These are phyloP conservation scores for Porphyrellus cyaneotinctus DNA, from an alignment of 768 basidiomycete species.

Conservation along the genomic window DNA sequence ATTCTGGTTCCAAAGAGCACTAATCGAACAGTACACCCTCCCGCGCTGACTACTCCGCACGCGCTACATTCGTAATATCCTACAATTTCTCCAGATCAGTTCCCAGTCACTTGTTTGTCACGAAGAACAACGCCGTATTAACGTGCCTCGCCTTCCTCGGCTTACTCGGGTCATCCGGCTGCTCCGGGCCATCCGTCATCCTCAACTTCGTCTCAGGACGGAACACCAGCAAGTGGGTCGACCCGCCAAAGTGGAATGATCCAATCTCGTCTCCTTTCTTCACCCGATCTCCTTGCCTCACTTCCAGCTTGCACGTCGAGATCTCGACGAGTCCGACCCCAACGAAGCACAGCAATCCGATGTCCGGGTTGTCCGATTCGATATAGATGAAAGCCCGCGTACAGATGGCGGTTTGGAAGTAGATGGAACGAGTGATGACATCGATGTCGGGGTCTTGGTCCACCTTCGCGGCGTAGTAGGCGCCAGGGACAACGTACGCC, in stretches of 20 bases:
- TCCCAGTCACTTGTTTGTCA: neutral
- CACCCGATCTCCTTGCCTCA: conserved; percentile 43
- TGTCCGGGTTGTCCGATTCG: conserved; percentile 47
- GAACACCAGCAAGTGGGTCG: conserved; percentile 48
- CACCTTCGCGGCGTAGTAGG: conserved; percentile 43
- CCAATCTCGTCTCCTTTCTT: conserved; percentile 55
- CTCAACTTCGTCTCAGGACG: conserved; percentile 27
- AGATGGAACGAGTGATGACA: neutral
- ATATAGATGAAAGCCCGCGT: conserved; percentile 58
- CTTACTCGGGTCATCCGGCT: neutral
- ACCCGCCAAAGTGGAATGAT: conserved; percentile 64
- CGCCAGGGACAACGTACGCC: conserved; percentile 45
- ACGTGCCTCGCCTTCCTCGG: neutral
- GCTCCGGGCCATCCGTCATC: neutral
- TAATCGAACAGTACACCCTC: no score
- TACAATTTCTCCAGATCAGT: neutral
- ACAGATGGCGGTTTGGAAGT: neutral
- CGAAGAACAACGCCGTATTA: neutral
- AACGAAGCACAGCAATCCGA: conserved; percentile 58
- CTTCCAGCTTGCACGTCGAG: conserved; percentile 52
- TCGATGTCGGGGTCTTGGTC: conserved; percentile 27
- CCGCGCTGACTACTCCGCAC: neutral
- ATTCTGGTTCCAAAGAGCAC: no score
- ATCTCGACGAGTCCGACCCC: conserved; percentile 61
- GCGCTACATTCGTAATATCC: neutral